A percentile compares a stretch with the other conserved stretches of the same genome.
Evolutionary conservation across 352 stramenopile genomes (phyloP).

Genomic region (Phytophthora macrochlamydospora): DNA sequence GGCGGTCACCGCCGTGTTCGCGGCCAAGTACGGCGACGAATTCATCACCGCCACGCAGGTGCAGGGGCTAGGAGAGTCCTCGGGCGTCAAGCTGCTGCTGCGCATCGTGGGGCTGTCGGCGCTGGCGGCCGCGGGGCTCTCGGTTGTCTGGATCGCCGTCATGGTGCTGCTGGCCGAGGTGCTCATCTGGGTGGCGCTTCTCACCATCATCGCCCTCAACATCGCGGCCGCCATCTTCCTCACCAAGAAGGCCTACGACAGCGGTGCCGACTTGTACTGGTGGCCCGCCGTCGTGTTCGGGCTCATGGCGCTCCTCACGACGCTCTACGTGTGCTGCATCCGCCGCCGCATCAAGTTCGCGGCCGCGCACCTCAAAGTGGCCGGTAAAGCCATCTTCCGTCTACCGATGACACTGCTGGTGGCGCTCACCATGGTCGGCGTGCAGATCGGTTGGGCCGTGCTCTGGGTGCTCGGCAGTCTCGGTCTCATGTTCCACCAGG

Average conservation of each 20-base stretch:
- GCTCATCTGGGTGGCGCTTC: slow-evolving; percentile 56
- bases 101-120: slow-evolving; percentile 59
- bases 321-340: slow-evolving; percentile 72
- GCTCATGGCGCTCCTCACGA: slow-evolving; percentile 49
- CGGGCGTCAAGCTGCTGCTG: slow-evolving; percentile 63
- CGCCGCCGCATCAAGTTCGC: slow-evolving; percentile 93
- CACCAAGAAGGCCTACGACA: slow-evolving; percentile 72
- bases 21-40: slow-evolving; percentile 63
- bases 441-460: slow-evolving; percentile 88
- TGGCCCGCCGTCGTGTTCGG: slow-evolving; percentile 70
- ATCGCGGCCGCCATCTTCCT: slow-evolving; percentile 64
- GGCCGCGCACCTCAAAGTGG: slow-evolving; percentile 89
- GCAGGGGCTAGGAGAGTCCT: slow-evolving; percentile 37
- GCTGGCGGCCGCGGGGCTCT: slow-evolving; percentile 62
- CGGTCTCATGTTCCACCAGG: slow-evolving; percentile 80
- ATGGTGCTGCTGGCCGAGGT: slow-evolving; percentile 75
- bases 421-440: slow-evolving; percentile 80
- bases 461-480: slow-evolving; percentile 87
- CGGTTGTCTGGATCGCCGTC: slow-evolving; percentile 74
- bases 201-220: slow-evolving; percentile 42
- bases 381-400: slow-evolving; percentile 83
- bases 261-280: slow-evolving; percentile 59
- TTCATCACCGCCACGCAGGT: slow-evolving; percentile 59
- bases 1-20: slow-evolving; percentile 51
- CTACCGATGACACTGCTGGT: slow-evolving; percentile 86